A percentile compares a stretch with the other conserved stretches of the same genome.
Conservation (phyloP, 2,329 filamentous ascomycete genomes). For the Colletotrichum tabaci region DNA sequence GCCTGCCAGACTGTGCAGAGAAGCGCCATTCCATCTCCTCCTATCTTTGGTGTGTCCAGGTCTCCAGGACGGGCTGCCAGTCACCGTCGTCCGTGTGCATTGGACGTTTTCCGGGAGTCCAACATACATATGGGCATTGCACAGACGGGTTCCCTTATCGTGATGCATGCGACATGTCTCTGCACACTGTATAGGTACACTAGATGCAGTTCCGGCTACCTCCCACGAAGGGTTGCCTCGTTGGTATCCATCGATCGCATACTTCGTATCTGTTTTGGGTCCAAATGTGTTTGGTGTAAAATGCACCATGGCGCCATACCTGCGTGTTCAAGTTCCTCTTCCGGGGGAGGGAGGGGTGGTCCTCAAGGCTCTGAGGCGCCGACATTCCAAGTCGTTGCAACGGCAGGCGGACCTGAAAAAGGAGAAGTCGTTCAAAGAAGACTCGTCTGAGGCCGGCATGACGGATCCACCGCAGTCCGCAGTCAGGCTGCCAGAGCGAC, state of each 20-base stretch:
- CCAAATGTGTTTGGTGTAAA: not conserved
- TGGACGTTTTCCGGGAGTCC: not conserved
- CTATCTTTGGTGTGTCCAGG: not conserved
- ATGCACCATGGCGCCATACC: constrained; percentile 19
- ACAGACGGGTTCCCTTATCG: constrained; percentile 27
- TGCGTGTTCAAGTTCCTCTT: not conserved
- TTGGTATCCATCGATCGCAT: constrained; percentile 6
- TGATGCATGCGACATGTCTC: constrained; percentile 14
- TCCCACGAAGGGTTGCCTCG: constrained; percentile 19
- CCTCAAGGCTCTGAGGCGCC: not conserved
- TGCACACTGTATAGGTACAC: not conserved
- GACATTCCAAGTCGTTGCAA: constrained; percentile 9
- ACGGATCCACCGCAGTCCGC: constrained; percentile 18
- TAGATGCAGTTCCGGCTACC: constrained; percentile 22
- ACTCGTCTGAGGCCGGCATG: constrained; percentile 35
- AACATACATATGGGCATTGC: not conserved
- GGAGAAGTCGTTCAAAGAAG: constrained; percentile 41
- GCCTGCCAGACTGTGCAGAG: constrained; percentile 1
- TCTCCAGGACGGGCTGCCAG: constrained; percentile 7
- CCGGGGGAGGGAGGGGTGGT: not conserved
- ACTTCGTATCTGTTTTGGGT: constrained; percentile 13
- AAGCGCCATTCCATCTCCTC: constrained; percentile 1
- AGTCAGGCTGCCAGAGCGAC: not conserved
- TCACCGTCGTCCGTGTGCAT: constrained; percentile 13
- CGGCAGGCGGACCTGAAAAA: constrained; percentile 6